Evolutionary conservation across 164 flowering plant genomes (phyloP).

Genomic region (Nymphaea colorata): DNA sequence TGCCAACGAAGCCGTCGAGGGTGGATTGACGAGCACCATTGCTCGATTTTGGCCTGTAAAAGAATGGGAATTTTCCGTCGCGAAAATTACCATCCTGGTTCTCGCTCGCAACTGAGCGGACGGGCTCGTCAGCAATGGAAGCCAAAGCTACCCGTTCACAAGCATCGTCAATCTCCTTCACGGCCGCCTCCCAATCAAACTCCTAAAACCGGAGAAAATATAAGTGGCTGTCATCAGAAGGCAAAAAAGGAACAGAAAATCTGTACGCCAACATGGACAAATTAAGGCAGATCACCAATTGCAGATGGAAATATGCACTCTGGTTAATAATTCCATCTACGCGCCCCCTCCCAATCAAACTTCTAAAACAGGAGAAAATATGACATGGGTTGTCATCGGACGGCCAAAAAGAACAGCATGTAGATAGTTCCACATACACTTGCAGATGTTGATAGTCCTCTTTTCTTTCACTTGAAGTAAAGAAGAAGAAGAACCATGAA

Average conservation of each 20-base stretch:
- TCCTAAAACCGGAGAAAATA: conserved; percentile 23
- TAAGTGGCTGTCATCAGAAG: no score
- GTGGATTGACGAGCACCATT: conserved; percentile 39
- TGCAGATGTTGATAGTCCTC: no score
- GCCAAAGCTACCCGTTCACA: conserved; percentile 24
- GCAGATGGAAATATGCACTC: no score
- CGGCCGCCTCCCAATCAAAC: conserved; percentile 94
- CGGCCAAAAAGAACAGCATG: no score
- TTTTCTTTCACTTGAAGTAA: no score
- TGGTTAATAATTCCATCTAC: neutral
- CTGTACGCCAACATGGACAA: no score
- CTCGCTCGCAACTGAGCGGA: neutral
- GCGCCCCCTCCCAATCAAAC: conserved; percentile 91
- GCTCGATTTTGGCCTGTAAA: conserved; percentile 5
- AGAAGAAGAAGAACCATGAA: no score
- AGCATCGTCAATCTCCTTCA: conserved; percentile 61
- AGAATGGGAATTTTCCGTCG: neutral
- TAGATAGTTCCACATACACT: no score
- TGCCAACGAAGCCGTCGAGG: conserved; percentile 41
- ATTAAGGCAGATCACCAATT: no score
- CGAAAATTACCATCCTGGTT: neutral
- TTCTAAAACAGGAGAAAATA: conserved; percentile 22
- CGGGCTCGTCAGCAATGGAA: conserved; percentile 6
- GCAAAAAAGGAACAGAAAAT: no score
- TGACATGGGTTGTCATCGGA: no score